These are phyloP conservation scores for Stylonectria norvegica DNA, from an alignment of 2,329 filamentous ascomycete species.

Conservation along the genomic window DNA sequence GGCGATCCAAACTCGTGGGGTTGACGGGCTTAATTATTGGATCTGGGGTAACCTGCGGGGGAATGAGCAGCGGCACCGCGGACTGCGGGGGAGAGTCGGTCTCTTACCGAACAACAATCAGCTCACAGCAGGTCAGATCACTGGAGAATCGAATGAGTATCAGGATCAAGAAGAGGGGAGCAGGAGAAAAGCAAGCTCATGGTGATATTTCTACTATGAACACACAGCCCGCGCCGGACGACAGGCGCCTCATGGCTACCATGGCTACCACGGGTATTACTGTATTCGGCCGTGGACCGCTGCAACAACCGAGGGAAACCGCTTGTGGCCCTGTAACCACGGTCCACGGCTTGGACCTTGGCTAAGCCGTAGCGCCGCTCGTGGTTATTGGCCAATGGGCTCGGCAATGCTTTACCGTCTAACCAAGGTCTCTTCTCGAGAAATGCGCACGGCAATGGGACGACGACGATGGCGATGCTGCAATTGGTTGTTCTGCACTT, in stretches of 20 bases:
- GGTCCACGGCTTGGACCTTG: slow-evolving; percentile 14
- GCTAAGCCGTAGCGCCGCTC: slow-evolving; percentile 14
- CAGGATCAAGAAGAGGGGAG: slow-evolving; percentile 3
- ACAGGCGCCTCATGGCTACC: slow-evolving; percentile 5
- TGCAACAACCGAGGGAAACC: slow-evolving; percentile 35
- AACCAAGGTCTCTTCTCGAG: slow-evolving; percentile 31
- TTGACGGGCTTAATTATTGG: slow-evolving; percentile 6
- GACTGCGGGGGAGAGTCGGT: too few species aligned
- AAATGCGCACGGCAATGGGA: too few species aligned
- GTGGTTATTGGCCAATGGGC: slow-evolving; percentile 30
- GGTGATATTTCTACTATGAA: too few species aligned
- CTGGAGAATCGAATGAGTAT: not conserved
- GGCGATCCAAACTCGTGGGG: slow-evolving; percentile 15
- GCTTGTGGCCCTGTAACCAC: slow-evolving; percentile 23
- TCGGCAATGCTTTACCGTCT: slow-evolving; percentile 25
- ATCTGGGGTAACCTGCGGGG: slow-evolving; percentile 27
- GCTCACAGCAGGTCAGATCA: too few species aligned
- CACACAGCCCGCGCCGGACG: slow-evolving; percentile 11
- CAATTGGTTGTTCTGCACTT: too few species aligned
- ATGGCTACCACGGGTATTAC: slow-evolving; percentile 7
- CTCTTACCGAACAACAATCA: too few species aligned
- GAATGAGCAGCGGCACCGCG: slow-evolving; percentile 20
- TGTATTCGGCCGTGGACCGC: too few species aligned
- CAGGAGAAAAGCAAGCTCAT: not conserved
- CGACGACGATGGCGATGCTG: too few species aligned